A percentile compares a stretch with the other conserved stretches of the same genome.
Conservation (phyloP, 176 grass and related monocot genomes). For the Thalia dealbata region DNA sequence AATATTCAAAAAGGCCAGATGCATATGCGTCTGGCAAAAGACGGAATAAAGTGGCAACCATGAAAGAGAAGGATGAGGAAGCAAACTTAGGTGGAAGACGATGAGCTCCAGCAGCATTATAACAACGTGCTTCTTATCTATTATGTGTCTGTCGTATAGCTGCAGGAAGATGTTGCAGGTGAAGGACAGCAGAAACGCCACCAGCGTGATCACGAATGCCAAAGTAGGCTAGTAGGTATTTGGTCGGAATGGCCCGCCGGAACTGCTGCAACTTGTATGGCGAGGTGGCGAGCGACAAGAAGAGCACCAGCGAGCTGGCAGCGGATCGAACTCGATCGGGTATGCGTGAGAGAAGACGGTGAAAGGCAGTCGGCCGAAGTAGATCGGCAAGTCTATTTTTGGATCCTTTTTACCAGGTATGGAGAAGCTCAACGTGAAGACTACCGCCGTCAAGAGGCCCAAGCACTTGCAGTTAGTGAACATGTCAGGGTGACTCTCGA, state of each 20-base stretch:
- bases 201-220: slow-evolving; percentile 13
- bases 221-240: slow-evolving; percentile 14
- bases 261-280: slow-evolving; percentile 26
- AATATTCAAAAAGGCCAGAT: too few relatives aligned
- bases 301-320: slow-evolving; percentile 17
- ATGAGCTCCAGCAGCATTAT: too few relatives aligned
- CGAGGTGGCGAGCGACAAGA: slow-evolving; percentile 23
- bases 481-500: background rate
- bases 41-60: too few relatives aligned
- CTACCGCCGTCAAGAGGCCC: slow-evolving; percentile 21
- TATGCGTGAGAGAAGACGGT: slow-evolving; percentile 26
- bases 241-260: slow-evolving; percentile 12
- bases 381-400: too few relatives aligned
- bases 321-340: slow-evolving; percentile 20
- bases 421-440: slow-evolving; percentile 32
- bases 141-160: too few relatives aligned
- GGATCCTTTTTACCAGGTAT: slow-evolving; percentile 4
- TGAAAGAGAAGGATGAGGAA: too few relatives aligned
- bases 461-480: slow-evolving; percentile 8
- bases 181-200: slow-evolving; percentile 12
- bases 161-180: too few relatives aligned
- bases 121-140: too few relatives aligned
- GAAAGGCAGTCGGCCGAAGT: background rate
- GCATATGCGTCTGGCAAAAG: too few relatives aligned
- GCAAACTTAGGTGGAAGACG: too few relatives aligned